Base-by-base conservation (phyloP, 768 basidiomycete species). In the Phaeolepiota aurea region DNA sequence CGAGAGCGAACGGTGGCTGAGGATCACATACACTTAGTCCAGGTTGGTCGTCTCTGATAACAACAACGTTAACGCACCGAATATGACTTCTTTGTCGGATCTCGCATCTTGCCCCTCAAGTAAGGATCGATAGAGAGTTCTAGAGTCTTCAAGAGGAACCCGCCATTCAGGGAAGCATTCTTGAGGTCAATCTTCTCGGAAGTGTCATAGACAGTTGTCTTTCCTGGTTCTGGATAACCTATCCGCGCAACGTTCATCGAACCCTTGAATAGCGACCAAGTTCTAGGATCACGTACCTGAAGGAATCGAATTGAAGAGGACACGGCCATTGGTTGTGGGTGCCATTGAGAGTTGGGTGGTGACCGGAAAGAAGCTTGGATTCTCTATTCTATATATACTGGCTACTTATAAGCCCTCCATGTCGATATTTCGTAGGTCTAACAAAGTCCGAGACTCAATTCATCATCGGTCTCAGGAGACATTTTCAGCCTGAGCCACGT, bases 111-210 rank as follows among this genome's bases (percentile, higher is more conserved):
- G 38, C 54, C 54, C 15, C 65, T 45, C 55, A 70, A 46, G 49
- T 69, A 69, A 1, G 69, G 66, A 42, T 72, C 70, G 28, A 71
- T 48, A 1, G 68, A 67, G 3, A 72, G 49, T 1, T 62, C 63
- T 12, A 79, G 62, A 0, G 64, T 65, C 54, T 78, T 79, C 47
- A 76, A 33, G 5, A 80, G 49, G 41, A 75, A 49, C 0, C 72
- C 71, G 0, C 71, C 70, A 14, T 72, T 53, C 31, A 76, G 52
- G 1, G 65, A 52, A 0, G 64, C 65, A 20, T 49, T 65, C 13
- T 75, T 71, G 14, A 68, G 48, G 46, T 79, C 77, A 48, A 80
- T 77, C 1, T 58, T 66, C 40, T 65, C 50, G 0, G 57, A 65
- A 3, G 43, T 55, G 42, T 77, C 73, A 44, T 72, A 64, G 0